Evolutionary conservation across 257 asterid genomes (phyloP), one percentile per base, ranked within the genome.

Genomic region (Solanum paucissectum): DNA sequence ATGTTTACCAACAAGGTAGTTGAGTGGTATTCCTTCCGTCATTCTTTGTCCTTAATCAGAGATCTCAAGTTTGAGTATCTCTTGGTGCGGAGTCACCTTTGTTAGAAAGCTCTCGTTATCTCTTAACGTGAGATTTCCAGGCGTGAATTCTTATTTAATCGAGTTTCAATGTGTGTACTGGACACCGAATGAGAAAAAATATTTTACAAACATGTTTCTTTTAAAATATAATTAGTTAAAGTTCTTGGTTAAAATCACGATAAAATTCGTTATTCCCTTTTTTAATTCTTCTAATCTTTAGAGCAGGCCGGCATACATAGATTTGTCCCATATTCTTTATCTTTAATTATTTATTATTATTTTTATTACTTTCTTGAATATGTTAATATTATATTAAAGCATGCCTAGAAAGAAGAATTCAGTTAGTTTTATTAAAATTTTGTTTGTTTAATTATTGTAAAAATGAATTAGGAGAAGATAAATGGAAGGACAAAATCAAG

Each of bases 291-390:
- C 64, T 55, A 25, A 64, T 42, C 84, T 76, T 88, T 88, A 87
- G 90, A 75, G 89, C 94, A 91, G 90, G 98, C 96, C 98, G 95
- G 96, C 95, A 91, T 66, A 91, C 86, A 87, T 89, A 87, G 87
- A 85, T 88, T 84, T 88, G 69, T 90, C 89, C 89, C 88, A 64
- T 93, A 92, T 91, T 93, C 92, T 87, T 90, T 87, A 81, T 87
- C 81, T 73, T 86, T 88, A 37, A 64, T 87, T 83, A 62, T 87
- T 82, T 86, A 25, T 72, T 72, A 72, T 25, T 71, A 84, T 5
- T 36, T 20, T 23, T 74, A 87, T 87, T 77, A 88, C 21, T 86
- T 87, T 33, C 4, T 36, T 86, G 69, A 76, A 55, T 33, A 32
- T 87, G 16, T 73, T 87, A 87, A 86, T 87, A 87, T 86, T 83